phyloP scores from a whole-genome alignment of 345 rosid genomes.

The Linum trigynum region DNA sequence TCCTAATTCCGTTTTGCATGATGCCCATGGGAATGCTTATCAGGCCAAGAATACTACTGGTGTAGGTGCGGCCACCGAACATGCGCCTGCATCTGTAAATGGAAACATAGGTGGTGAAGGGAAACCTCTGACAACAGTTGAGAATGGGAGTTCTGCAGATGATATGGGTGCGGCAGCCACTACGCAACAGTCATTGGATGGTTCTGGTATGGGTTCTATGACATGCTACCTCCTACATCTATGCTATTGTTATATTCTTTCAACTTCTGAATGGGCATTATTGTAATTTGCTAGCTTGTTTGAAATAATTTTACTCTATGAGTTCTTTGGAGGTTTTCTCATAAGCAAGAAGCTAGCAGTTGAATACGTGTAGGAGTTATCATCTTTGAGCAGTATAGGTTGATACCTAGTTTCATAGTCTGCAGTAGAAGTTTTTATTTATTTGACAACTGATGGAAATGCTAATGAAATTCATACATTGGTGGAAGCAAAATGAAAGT shows the following conservation, averaged over 20 bases:
- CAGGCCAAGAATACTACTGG: conserved; percentile 22
- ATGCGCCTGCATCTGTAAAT: conserved; percentile 31
- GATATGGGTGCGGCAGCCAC: conserved; percentile 27
- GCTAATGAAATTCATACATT: not conserved
- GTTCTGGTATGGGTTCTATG: conserved; percentile 46
- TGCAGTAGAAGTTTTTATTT: not conserved
- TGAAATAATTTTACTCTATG: not conserved
- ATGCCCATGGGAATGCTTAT: conserved; percentile 13
- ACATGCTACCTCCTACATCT: not conserved
- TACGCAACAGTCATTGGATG: conserved; percentile 36
- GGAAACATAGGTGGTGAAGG: conserved; percentile 37
- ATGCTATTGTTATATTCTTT: not conserved
- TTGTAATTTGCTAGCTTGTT: not conserved
- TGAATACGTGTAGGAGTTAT: not conserved
- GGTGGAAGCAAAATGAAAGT: too few relatives aligned
- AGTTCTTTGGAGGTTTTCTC: not conserved
- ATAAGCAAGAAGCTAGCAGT: not conserved
- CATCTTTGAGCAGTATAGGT: not conserved
- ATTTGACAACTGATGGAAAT: not conserved
- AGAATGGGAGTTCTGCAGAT: conserved; percentile 53
- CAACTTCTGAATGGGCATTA: not conserved
- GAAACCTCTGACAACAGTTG: conserved; percentile 26
- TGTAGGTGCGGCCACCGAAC: conserved; percentile 12
- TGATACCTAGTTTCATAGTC: not conserved
- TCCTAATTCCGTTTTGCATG: conserved; percentile 20